These are phyloP conservation scores for Luzula sylvatica DNA, from an alignment of 176 grass and related monocot genomes.

Conservation along the genomic window DNA sequence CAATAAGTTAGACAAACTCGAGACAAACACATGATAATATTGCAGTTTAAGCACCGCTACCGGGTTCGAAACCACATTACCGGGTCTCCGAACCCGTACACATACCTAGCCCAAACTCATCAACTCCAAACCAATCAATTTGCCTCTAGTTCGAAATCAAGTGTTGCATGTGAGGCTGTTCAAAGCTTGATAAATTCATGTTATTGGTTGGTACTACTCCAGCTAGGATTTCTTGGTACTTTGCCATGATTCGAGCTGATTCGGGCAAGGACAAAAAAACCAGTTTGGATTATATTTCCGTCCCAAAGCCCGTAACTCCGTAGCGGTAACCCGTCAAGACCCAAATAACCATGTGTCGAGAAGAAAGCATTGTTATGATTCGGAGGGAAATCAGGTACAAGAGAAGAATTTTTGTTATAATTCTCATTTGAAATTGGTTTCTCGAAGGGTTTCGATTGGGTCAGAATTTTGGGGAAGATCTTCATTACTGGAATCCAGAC, in stretches of 20 bases:
- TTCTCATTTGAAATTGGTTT: not conserved
- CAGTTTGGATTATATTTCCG: conserved; percentile 17
- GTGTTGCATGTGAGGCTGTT: conserved; percentile 29
- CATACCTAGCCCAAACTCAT: conserved; percentile 1
- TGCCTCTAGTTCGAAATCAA: conserved; percentile 21
- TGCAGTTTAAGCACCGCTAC: conserved; percentile 34
- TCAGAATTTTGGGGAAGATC: conserved; percentile 40
- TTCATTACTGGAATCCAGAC: no score
- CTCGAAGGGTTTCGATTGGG: conserved; percentile 15
- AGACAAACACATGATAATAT: no score
- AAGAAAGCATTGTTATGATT: not conserved
- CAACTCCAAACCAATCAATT: conserved; percentile 4
- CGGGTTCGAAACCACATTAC: conserved; percentile 23
- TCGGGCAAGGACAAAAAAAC: conserved; percentile 21
- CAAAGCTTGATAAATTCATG: conserved; percentile 14
- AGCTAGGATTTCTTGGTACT: conserved; percentile 15
- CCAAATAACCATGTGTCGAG: not conserved
- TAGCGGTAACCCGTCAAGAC: conserved; percentile 3
- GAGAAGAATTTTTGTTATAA: not conserved
- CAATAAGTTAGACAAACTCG: no score
- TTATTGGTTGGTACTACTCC: conserved; percentile 1
- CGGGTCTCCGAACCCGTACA: conserved; percentile 13
- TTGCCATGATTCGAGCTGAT: conserved; percentile 10
- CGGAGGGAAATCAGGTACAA: not conserved
- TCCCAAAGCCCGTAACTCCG: conserved; percentile 22